Percentiles rank a stretch among this genome's conserved stretches.
Evolutionary conservation across 2,329 filamentous ascomycete genomes (phyloP).

Genomic region (Pleurostoma richardsiae): DNA sequence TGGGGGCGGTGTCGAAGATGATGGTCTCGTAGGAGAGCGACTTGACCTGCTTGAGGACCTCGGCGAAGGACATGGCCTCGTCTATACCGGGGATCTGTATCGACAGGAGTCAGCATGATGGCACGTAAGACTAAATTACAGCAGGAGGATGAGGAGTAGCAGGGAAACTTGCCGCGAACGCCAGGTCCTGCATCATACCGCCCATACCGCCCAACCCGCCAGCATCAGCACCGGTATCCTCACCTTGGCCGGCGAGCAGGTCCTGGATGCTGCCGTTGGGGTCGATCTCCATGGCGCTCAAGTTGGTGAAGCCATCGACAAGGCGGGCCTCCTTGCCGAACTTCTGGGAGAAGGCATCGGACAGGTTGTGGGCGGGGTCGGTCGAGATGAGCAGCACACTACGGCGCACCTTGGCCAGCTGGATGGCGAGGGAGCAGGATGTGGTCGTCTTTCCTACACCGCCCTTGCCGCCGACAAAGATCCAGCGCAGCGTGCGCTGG

Average conservation of each 20-base stretch:
- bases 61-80: slow-evolving; percentile 98
- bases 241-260: slow-evolving; percentile 71
- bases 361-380: slow-evolving; percentile 96
- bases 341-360: slow-evolving; percentile 97
- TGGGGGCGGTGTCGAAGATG: slow-evolving; percentile 97
- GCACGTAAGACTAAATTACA: neutral
- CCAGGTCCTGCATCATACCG: slow-evolving; percentile 97
- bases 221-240: slow-evolving; percentile 49
- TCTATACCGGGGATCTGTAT: slow-evolving; percentile 94
- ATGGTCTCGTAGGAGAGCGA: slow-evolving; percentile 98
- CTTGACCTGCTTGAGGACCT: slow-evolving; percentile 98
- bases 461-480: slow-evolving; percentile 97
- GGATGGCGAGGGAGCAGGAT: slow-evolving; percentile 95
- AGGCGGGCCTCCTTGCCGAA: slow-evolving; percentile 97
- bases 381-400: slow-evolving; percentile 97
- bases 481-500: slow-evolving; percentile 94
- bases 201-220: slow-evolving; percentile 74
- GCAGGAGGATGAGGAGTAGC: neutral
- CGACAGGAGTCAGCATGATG: neutral
- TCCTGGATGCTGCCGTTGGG: slow-evolving; percentile 98
- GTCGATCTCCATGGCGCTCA: slow-evolving; percentile 99
- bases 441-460: slow-evolving; percentile 99
- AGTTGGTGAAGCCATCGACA: slow-evolving; percentile 84
- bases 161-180: slow-evolving; percentile 69
- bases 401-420: slow-evolving; percentile 90